These are phyloP conservation scores for Sarocladium kiliense DNA, from an alignment of 2,329 filamentous ascomycete species.

Conservation along the genomic window DNA sequence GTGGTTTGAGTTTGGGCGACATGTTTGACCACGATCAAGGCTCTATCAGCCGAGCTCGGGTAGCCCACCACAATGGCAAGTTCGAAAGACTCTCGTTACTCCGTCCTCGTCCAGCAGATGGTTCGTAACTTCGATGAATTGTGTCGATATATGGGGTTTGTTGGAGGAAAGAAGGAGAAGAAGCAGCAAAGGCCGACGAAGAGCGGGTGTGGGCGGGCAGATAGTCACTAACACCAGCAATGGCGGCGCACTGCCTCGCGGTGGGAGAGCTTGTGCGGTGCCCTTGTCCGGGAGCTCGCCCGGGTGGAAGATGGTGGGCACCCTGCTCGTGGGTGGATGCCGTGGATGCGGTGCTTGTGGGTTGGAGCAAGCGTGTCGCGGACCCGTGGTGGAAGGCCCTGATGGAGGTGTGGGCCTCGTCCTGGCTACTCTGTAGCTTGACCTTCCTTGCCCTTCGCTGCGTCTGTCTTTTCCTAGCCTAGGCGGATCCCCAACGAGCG, in stretches of 20 bases:
- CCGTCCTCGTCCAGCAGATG: not conserved
- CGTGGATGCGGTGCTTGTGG: slow-evolving; percentile 1
- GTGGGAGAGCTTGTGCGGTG: not conserved
- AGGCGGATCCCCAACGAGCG: slow-evolving; percentile 1
- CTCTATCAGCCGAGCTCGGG: slow-evolving; percentile 1
- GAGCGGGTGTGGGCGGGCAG: slow-evolving; percentile 3
- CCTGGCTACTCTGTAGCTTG: not conserved
- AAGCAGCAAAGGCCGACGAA: slow-evolving; percentile 1
- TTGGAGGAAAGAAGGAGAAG: not conserved
- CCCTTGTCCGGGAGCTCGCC: slow-evolving; percentile 2
- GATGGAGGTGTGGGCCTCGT: slow-evolving; percentile 4
- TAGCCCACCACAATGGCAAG: slow-evolving; percentile 7
- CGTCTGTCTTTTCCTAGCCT: not conserved
- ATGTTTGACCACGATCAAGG: slow-evolving; percentile 22
- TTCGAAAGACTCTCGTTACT: not conserved
- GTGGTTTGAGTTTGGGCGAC: slow-evolving; percentile 46
- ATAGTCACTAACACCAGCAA: not conserved
- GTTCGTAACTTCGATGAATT: not conserved
- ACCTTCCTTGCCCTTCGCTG: not conserved
- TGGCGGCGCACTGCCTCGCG: slow-evolving; percentile 7
- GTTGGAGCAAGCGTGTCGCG: slow-evolving; percentile 6
- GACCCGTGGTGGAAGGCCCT: slow-evolving; percentile 5
- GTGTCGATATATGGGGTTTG: not conserved
- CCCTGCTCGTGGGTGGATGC: not conserved
- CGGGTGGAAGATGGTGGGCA: slow-evolving; percentile 1